Base-by-base conservation (phyloP, 1,139 yeast species). In the Zygosaccharomyces sapae region DNA sequence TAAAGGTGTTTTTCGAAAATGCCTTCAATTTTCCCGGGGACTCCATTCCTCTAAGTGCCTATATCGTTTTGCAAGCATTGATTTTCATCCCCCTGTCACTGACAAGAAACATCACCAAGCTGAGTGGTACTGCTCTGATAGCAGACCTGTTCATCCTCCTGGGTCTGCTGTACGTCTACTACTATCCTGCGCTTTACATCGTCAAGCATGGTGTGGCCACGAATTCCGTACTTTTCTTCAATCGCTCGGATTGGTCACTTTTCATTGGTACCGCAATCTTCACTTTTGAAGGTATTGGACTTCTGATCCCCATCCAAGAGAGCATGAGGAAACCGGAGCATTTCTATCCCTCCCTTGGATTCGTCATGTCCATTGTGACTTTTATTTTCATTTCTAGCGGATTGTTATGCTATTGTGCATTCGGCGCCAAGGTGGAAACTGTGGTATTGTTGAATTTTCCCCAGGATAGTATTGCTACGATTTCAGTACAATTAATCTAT, bases 241-340 rank as follows among this genome's bases (percentile, higher is more conserved):
- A 92, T 65, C 63, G 73, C 37, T 70, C 75, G 7, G 81, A 82
- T 47, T 90, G 95, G 83, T 78, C 95, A 0, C 72, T 90, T 42
- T 89, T 89, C 62, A 83, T 90, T 50, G 97, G 97, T 16, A 92
- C 96, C 1, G 97, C 97, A 1, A 90, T 92, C 37, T 92, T 92
- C 75, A 90, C 98, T 8, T 92, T 86, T 64, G 98, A 92, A 68
- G 98, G 98, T 6, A 86, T 92, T 51, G 97, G 98, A 0, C 74
- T 92, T 43, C 77, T 92, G 51, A 86, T 92, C 41, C 98, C 98
- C 1, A 89, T 92, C 59, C 96, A 89, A 61, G 96, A 92, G 61
- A 85, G 96, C 1, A 92, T 92, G 98, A 79, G 79, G 41, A 73
- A 82, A 53, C 97, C 97, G 0, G 69, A 78, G 44, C 77, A 83